phyloP scores from a whole-genome alignment of 768 basidiomycete genomes.

The Boletus pseudopeckii region DNA sequence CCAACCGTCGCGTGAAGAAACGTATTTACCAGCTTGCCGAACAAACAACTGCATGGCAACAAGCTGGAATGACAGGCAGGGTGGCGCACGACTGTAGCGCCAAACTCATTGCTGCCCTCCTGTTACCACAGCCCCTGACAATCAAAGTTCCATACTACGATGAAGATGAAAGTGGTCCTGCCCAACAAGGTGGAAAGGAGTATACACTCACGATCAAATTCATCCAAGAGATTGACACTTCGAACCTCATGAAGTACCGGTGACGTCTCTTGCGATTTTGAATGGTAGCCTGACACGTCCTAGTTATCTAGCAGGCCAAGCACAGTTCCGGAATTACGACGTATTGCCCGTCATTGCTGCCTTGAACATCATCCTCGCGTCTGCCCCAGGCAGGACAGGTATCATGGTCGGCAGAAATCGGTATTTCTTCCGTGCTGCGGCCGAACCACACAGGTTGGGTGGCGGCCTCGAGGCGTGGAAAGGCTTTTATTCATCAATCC shows the following conservation, averaged over 20 bases:
- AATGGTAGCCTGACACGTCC: conserved; percentile 5
- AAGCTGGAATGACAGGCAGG: conserved; percentile 36
- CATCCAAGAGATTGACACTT: conserved; percentile 42
- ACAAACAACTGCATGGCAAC: conserved; percentile 36
- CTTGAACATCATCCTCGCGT: conserved; percentile 47
- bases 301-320: conserved; percentile 46
- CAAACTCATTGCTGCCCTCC: conserved; percentile 42
- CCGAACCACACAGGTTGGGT: conserved; percentile 34
- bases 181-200: conserved; percentile 33
- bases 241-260: conserved; percentile 38
- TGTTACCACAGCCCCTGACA: conserved; percentile 40
- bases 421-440: conserved; percentile 45
- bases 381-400: conserved; percentile 45
- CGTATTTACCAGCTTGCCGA: conserved; percentile 52
- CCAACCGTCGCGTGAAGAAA: conserved; percentile 39
- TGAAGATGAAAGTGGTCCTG: conserved; percentile 40
- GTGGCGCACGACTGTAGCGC: conserved; percentile 49
- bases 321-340: conserved; percentile 42
- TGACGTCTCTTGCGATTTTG: background rate
- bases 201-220: conserved; percentile 45
- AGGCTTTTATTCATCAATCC: conserved; percentile 43
- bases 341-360: conserved; percentile 46
- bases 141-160: conserved; percentile 43
- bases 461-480: conserved; percentile 60
- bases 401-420: conserved; percentile 50